These are phyloP conservation scores for Cladosporium sp. DNA, from an alignment of 2,329 filamentous ascomycete genomes.

Conservation along the genomic window DNA sequence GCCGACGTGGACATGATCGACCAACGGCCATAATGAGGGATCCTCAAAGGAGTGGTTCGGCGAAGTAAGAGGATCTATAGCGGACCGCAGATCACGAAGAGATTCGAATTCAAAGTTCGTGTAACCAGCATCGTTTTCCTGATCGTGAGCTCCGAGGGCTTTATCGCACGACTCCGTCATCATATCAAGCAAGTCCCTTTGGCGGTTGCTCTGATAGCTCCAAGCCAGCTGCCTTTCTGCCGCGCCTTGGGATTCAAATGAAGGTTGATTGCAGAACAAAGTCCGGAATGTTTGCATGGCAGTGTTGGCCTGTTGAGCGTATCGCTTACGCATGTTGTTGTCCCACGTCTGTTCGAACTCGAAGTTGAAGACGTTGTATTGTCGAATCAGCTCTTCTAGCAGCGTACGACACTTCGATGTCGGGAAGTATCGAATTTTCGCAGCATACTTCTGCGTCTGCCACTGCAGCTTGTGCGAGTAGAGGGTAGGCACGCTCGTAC, in stretches of 20 bases:
- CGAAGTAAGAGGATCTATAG: conserved; percentile 6
- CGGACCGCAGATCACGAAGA: neutral
- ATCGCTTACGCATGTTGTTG: conserved; percentile 1
- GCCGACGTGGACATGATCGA: conserved; percentile 12
- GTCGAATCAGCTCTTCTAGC: conserved; percentile 8
- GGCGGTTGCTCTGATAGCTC: neutral
- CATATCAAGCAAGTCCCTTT: neutral
- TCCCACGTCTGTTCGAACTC: conserved; percentile 15
- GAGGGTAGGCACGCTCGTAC: conserved; percentile 16
- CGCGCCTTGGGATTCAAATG: neutral
- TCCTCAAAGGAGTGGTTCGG: neutral
- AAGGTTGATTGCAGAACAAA: conserved; percentile 13
- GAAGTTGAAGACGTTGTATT: conserved; percentile 14
- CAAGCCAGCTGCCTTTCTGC: neutral
- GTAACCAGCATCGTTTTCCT: neutral
- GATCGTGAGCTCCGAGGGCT: neutral
- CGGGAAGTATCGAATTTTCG: conserved; percentile 15
- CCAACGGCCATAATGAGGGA: conserved; percentile 15
- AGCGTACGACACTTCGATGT: conserved; percentile 5
- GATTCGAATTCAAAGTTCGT: neutral
- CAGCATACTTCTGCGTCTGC: conserved; percentile 15
- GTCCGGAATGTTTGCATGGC: conserved; percentile 10
- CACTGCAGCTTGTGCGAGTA: conserved; percentile 6
- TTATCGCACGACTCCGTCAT: neutral
- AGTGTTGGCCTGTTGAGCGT: conserved; percentile 4